Base-by-base conservation (phyloP, 2,329 filamentous ascomycete genomes). In the Clarireedia monteithiana region DNA sequence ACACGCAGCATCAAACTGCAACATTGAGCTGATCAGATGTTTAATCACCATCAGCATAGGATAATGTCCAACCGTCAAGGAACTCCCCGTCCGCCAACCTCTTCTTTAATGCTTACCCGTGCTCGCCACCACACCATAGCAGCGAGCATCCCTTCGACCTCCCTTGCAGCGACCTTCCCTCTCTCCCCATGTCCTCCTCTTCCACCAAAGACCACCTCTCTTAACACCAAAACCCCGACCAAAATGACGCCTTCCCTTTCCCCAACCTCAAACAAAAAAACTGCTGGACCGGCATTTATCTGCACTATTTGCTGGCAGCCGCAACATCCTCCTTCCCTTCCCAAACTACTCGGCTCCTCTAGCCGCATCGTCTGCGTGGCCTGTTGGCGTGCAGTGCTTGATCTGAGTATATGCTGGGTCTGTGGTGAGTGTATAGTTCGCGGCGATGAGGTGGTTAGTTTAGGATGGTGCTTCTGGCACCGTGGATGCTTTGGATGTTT, bases 401-500 rank as follows among this genome's bases (percentile, higher is more conserved):
- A 80, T 63, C 71, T 82, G 48, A 77, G 78, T 58, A 76, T 82
- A 51, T 82, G 76, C 66, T 82, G 71, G 80, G 78, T 77, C 26
- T 83, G 80, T 60, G 78, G 79, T 20, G 78, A 81, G 65, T 67
- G 79, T 45, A 73, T 83, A 12, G 73, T 74, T 38, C 75, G 79
- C 26, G 77, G 72, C 0, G 75, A 79, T 24, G 79, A 82, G 57
- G 78, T 77, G 59, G 76, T 82, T 42, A 81, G 78, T 60, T 71
- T 82, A n/a, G 79, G 79, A 0, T 82, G 76, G 79, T 81, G 78
- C 62, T 83, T 83, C 64, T 83, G 79, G 80, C 80, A 83, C 63
- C 71, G 72, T 40, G 71, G 67, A 0, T 83, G 78, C 64, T 83
- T 80, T 65, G 78, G 79, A 15, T 83, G 79, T 64, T 64, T 83